phyloP scores from a whole-genome alignment of 192 early-diverging fungal genomes.

The Fimicolochytrium jonesii region DNA sequence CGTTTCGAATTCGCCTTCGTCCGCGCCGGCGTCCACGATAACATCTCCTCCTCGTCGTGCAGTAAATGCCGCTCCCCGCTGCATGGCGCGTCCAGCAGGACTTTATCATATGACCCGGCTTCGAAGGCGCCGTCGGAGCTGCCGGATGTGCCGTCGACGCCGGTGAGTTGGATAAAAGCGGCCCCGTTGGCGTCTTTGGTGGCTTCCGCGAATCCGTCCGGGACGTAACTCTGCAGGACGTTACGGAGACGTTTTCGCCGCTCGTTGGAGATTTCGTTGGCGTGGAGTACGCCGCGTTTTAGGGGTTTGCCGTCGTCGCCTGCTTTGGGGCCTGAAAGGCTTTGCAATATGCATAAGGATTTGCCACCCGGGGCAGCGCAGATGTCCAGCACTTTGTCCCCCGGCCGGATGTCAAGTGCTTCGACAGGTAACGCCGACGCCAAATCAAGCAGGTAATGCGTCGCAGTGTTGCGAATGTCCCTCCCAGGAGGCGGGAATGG shows the following conservation, averaged over 20 bases:
- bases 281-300: too few species aligned
- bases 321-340: too few species aligned
- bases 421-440: constrained; percentile 24
- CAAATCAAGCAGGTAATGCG: constrained; percentile 36
- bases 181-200: too few species aligned
- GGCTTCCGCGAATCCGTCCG: too few species aligned
- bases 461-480: constrained; percentile 15
- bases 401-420: constrained; percentile 22
- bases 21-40: constrained; percentile 39
- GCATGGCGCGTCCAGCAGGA: constrained; percentile 50
- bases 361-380: constrained; percentile 59
- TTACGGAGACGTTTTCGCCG: constrained; percentile 39
- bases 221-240: constrained; percentile 44
- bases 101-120: constrained; percentile 44
- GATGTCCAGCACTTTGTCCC: constrained; percentile 36
- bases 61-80: constrained; percentile 47
- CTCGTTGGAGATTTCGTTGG: constrained; percentile 41
- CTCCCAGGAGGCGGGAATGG: constrained; percentile 24
- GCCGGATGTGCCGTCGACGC: constrained; percentile 11
- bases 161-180: not conserved
- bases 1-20: constrained; percentile 34
- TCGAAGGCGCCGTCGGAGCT: constrained; percentile 1
- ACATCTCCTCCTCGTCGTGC: constrained; percentile 38
- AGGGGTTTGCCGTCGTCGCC: constrained; percentile 22
- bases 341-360: constrained; percentile 42